Percentiles rank a stretch among this genome's conserved stretches.
phyloP scores from a whole-genome alignment of 2,329 filamentous ascomycete species.

The Zasmidium angulare region DNA sequence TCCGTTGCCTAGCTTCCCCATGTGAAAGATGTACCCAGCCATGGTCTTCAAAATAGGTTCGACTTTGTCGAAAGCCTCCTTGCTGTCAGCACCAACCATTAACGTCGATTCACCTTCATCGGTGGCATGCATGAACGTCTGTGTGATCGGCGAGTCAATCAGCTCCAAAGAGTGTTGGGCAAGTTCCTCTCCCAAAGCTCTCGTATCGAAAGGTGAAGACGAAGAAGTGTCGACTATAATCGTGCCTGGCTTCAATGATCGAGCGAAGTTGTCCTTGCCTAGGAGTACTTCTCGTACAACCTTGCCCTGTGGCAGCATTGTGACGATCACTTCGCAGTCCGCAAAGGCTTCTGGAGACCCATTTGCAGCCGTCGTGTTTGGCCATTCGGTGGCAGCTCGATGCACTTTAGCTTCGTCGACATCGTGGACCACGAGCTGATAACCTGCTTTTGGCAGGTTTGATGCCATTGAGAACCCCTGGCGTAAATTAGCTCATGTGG shows the following conservation, averaged over 20 bases:
- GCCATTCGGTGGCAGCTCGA: constrained; percentile 27
- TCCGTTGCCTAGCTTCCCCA: constrained; percentile 37
- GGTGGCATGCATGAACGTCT: constrained; percentile 39
- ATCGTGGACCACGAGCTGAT: constrained; percentile 35
- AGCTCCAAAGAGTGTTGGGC: constrained; percentile 32
- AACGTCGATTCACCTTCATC: constrained; percentile 36
- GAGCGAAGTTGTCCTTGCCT: constrained; percentile 31
- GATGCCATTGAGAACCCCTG: constrained; percentile 36
- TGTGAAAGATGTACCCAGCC: constrained; percentile 38
- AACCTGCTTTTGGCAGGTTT: constrained; percentile 36
- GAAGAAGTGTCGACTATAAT: constrained; percentile 38
- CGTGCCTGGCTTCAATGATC: constrained; percentile 32
- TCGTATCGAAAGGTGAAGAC: constrained; percentile 38
- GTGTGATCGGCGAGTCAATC: constrained; percentile 39
- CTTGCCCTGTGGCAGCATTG: constrained; percentile 39
- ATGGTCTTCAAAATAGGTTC: constrained; percentile 36
- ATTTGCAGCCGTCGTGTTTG: constrained; percentile 32
- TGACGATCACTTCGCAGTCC: constrained; percentile 36
- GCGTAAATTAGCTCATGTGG: too few relatives aligned
- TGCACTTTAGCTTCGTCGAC: constrained; percentile 27
- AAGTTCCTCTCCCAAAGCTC: constrained; percentile 34
- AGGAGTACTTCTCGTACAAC: constrained; percentile 35
- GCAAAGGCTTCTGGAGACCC: constrained; percentile 30
- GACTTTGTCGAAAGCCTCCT: constrained; percentile 31
- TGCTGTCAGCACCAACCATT: constrained; percentile 36